Evolutionary conservation across 163 green algal genomes (phyloP).

Genomic region (Volvox carteri): DNA sequence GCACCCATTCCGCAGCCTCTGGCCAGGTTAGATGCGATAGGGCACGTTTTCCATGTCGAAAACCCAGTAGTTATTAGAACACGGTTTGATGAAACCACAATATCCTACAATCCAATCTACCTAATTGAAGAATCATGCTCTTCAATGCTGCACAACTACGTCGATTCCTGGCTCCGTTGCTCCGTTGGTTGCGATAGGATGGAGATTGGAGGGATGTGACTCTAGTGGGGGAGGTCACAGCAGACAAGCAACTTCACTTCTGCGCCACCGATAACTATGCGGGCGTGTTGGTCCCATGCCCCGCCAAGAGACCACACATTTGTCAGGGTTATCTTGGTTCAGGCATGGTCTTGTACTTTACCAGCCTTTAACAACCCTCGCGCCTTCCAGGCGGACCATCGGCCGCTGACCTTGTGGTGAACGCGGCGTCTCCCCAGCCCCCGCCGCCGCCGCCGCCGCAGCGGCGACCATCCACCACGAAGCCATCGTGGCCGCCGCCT

Average conservation of each 20-base stretch:
- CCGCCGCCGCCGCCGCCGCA: background rate
- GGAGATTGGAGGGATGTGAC: too few species aligned
- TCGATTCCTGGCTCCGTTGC: too few species aligned
- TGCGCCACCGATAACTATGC: too few species aligned
- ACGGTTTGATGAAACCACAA: background rate
- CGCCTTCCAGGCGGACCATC: background rate
- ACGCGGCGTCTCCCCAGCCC: background rate
- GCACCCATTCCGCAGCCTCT: background rate
- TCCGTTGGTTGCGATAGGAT: too few species aligned
- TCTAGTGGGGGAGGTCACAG: too few species aligned
- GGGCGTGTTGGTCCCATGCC: too few species aligned
- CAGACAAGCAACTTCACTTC: too few species aligned
- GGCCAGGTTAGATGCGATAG: background rate
- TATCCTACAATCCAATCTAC: background rate
- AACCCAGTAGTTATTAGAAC: background rate
- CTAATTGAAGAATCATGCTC: background rate
- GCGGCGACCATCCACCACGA: background rate
- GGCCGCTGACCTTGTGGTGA: background rate
- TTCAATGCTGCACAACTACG: background rate
- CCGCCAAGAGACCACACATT: too few species aligned
- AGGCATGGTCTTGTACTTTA: too few species aligned
- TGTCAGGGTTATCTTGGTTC: too few species aligned
- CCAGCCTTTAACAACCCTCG: too few species aligned
- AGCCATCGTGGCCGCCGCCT: background rate
- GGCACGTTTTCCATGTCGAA: background rate